Evolutionary conservation across 2,329 filamentous ascomycete species (phyloP).

Genomic region (Alternaria tenuissima): DNA sequence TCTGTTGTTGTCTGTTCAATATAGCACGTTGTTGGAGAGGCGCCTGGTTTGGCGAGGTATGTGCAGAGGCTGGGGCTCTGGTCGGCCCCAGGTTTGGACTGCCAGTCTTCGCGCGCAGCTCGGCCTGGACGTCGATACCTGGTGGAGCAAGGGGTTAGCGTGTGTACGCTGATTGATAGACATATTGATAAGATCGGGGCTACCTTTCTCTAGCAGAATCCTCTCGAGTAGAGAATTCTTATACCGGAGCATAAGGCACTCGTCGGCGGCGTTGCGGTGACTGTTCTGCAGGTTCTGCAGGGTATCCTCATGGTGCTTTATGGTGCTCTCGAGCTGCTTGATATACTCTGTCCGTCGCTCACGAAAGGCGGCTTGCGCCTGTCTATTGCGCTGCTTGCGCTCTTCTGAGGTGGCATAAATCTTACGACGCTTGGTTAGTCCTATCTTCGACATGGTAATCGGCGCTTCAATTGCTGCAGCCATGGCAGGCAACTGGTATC

Average conservation of each 20-base stretch:
- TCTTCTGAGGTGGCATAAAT: constrained; percentile 99
- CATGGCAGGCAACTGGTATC: constrained; percentile 32
- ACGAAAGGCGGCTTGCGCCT: constrained; percentile 96
- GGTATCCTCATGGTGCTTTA: constrained; percentile 95
- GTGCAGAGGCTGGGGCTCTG: constrained; percentile 64
- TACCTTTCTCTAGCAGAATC: constrained; percentile 95
- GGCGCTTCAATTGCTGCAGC: constrained; percentile 31
- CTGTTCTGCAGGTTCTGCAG: constrained; percentile 92
- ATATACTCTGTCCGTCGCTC: constrained; percentile 98
- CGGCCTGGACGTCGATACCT: constrained; percentile 98
- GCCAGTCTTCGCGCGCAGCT: constrained; percentile 89
- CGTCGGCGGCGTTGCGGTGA: constrained; percentile 92
- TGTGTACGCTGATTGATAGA: constrained; percentile 4
- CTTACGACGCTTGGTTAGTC: constrained; percentile 63
- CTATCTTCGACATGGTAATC: constrained; percentile 44
- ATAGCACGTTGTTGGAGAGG: constrained; percentile 82
- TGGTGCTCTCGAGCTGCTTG: constrained; percentile 97
- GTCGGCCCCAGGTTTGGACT: constrained; percentile 80
- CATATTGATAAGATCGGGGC: constrained; percentile 10
- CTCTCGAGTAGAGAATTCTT: constrained; percentile 97
- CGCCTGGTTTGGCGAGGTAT: constrained; percentile 59
- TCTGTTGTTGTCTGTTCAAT: constrained; percentile 78
- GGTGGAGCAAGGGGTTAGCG: constrained; percentile 31
- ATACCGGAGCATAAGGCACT: constrained; percentile 97
- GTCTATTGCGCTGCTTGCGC: constrained; percentile 94